These are phyloP conservation scores for Thielaviopsis musarum DNA, from an alignment of 2,329 filamentous ascomycete species.

Conservation along the genomic window DNA sequence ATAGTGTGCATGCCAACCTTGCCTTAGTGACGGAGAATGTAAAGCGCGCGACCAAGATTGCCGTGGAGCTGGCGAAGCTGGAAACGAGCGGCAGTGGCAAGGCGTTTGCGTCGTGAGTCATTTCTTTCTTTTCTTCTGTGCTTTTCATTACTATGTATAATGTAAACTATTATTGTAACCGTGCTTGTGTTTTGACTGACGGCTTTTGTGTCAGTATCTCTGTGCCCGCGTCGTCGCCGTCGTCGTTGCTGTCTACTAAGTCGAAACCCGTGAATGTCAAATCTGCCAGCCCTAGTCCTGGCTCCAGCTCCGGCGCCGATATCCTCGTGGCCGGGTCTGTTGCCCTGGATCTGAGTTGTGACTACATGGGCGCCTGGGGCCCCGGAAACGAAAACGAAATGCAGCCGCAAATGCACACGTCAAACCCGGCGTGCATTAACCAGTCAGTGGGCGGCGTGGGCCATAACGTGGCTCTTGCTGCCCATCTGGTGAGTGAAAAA, in stretches of 20 bases:
- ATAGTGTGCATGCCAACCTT: constrained; percentile 58
- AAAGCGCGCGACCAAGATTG: constrained; percentile 35
- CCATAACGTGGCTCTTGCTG: constrained; percentile 76
- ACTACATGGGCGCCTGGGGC: constrained; percentile 32
- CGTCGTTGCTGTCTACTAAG: background rate
- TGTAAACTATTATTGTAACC: background rate
- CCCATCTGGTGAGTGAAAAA: constrained; percentile 46
- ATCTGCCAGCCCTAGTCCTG: constrained; percentile 14
- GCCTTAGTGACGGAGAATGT: constrained; percentile 40
- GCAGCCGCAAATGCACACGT: constrained; percentile 51
- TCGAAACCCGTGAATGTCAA: constrained; percentile 12
- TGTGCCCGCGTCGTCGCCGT: background rate
- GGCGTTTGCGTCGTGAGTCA: constrained; percentile 4
- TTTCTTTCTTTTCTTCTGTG: background rate
- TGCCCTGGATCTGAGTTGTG: constrained; percentile 74
- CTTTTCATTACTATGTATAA: background rate
- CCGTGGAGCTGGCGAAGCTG: constrained; percentile 30
- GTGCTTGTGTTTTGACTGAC: background rate
- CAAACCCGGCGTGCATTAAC: constrained; percentile 65
- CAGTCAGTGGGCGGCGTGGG: constrained; percentile 85
- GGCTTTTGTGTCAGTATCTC: background rate
- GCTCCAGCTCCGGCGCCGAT: constrained; percentile 26
- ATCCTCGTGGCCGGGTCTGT: constrained; percentile 85
- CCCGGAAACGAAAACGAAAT: constrained; percentile 16
- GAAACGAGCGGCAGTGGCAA: constrained; percentile 5